Base-by-base conservation (phyloP, 192 early-diverging fungal species). In the Coemansia sp. region DNA sequence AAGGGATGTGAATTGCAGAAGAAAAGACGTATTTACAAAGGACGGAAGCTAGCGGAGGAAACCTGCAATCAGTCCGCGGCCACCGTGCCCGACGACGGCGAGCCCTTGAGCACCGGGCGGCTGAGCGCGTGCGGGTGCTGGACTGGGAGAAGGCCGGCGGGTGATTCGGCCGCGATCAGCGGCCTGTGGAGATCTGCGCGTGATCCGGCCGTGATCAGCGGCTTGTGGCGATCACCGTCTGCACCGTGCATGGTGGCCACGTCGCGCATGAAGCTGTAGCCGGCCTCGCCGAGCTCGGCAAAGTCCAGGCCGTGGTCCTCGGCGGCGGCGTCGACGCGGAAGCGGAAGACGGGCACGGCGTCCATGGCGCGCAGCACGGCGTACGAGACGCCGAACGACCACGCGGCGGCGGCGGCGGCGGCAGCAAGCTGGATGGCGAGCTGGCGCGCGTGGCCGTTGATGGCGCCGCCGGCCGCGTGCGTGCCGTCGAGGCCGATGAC, bases 401-500 rank as follows among this genome's bases (percentile, higher is more conserved):
- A 92, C 9, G 62, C 81, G 26, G 82, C 80, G 48, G 85, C 82
- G 43, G 79, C 79, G 8, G 63, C 71, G 41, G 82, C 60, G 0
- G 83, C 86, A 18, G 83, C 84, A 18, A 90, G 75, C 65, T 92
- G 87, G 58, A 84, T 77, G 17, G 76, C 75, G 18, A 92, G 49
- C 74, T 88, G 88, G 14, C 68, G 81, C 50, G 58, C 84, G 63
- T 88, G 82, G 38, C 84, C 83, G 55, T 88, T 81, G 56, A 91
- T 68, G 61, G 82, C 84, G 52, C 89, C 65, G 58, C 86, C 74
- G 40, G 38, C 41, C n/a, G 66, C 63, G 14, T 47, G 30, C 1
- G 38, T 65, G 23, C 73, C 73, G 59, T 94, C 90, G 30, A 94
- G 66, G 10, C 33, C 69, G 1, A 87, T 87, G 70, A 95, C 80